Evolutionary conservation across 106 monocot species (phyloP).

Genomic region (Amphibolis antarctica): DNA sequence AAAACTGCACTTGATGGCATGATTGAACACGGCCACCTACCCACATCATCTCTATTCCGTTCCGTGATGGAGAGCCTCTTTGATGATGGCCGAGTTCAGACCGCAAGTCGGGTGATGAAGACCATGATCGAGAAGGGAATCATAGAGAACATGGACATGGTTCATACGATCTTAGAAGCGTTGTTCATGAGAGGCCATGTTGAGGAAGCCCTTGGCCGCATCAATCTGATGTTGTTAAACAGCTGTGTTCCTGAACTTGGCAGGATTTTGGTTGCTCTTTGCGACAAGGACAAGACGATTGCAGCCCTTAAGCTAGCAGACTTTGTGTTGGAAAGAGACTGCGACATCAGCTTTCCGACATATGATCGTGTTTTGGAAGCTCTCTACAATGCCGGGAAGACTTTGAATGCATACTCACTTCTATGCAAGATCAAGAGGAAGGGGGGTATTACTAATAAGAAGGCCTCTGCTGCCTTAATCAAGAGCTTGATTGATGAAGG

Average conservation of each 20-base stretch:
- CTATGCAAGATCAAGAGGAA: constrained; percentile 78
- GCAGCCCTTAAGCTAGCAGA: constrained; percentile 68
- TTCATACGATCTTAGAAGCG: constrained; percentile 62
- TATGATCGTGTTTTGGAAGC: constrained; percentile 65
- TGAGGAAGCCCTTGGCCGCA: constrained; percentile 86
- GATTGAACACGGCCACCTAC: constrained; percentile 80
- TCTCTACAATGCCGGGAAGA: constrained; percentile 43
- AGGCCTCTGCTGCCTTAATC: constrained; percentile 56
- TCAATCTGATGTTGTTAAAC: constrained; percentile 54
- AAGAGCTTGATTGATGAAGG: constrained; percentile 61
- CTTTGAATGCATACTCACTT: constrained; percentile 66
- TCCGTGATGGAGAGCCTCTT: constrained; percentile 69
- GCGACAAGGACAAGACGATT: constrained; percentile 41
- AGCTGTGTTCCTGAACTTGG: constrained; percentile 44
- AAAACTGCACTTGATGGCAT: constrained; percentile 62
- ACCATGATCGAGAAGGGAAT: constrained; percentile 92
- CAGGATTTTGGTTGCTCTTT: constrained; percentile 36
- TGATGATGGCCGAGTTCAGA: constrained; percentile 66
- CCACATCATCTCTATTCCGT: constrained; percentile 52
- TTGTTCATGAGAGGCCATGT: constrained; percentile 82
- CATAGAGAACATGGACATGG: constrained; percentile 71
- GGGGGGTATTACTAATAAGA: constrained; percentile 51
- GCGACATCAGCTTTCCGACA: constrained; percentile 53
- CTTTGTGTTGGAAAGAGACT: constrained; percentile 66
- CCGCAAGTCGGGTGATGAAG: constrained; percentile 93